phyloP scores from a whole-genome alignment of 108 stramenopile genomes.

The Cyclotella sp. region DNA sequence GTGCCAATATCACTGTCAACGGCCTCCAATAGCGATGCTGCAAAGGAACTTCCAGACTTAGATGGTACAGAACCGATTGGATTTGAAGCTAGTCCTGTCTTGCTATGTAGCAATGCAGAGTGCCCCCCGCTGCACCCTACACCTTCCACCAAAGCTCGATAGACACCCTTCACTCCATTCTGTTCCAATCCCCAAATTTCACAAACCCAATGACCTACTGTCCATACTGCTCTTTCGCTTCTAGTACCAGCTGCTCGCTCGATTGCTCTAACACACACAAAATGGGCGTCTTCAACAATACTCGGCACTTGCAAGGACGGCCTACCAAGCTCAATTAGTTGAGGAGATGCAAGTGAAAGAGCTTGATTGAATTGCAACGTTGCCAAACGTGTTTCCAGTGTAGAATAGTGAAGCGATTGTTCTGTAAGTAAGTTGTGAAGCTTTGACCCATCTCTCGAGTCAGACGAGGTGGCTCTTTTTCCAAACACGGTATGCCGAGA shows the following conservation, averaged over 20 bases:
- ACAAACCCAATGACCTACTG: slow-evolving; percentile 81
- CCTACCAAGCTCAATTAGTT: slow-evolving; percentile 49
- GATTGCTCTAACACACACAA: slow-evolving; percentile 71
- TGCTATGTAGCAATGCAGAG: slow-evolving; percentile 12
- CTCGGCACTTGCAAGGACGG: slow-evolving; percentile 66
- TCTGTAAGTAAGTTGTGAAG: slow-evolving; percentile 49
- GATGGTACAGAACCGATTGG: slow-evolving; percentile 15
- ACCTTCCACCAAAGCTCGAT: slow-evolving; percentile 73
- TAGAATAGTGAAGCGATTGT: slow-evolving; percentile 52
- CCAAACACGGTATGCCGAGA: slow-evolving; percentile 25
- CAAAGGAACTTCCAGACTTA: slow-evolving; percentile 60
- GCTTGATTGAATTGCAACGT: slow-evolving; percentile 53
- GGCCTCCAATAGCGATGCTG: slow-evolving; percentile 76
- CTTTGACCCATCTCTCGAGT: slow-evolving; percentile 12
- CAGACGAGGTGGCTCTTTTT: slow-evolving; percentile 6
- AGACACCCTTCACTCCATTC: slow-evolving; percentile 55
- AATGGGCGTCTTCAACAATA: slow-evolving; percentile 89
- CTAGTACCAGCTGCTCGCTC: slow-evolving; percentile 81
- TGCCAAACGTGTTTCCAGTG: slow-evolving; percentile 45
- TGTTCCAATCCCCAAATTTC: slow-evolving; percentile 80
- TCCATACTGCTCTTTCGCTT: slow-evolving; percentile 78
- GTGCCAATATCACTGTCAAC: slow-evolving; percentile 70
- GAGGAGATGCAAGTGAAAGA: slow-evolving; percentile 43
- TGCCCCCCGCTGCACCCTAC: slow-evolving; percentile 33
- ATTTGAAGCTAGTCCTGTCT: slow-evolving; percentile 1